Percentiles rank a stretch among this genome's conserved stretches.
These are phyloP conservation scores for Cystobasidium slooffiae DNA, from an alignment of 1,284 basidiomycete genomes.

Conservation along the genomic window DNA sequence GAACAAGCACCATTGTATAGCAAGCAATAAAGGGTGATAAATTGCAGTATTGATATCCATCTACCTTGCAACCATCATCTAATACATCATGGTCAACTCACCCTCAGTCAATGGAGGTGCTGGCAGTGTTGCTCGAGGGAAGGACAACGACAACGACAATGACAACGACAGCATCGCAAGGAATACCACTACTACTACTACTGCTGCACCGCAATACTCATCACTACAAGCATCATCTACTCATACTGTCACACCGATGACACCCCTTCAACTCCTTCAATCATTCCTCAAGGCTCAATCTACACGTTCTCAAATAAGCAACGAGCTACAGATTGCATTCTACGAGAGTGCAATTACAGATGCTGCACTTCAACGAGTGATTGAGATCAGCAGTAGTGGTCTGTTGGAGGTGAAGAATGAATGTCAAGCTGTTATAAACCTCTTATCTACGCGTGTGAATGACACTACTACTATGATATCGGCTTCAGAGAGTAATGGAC, in stretches of 20 bases:
- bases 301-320: conserved; percentile 25
- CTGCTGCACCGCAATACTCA: not conserved
- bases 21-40: too few species aligned
- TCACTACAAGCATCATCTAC: not conserved
- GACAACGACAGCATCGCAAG: not conserved
- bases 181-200: not conserved
- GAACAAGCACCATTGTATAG: too few species aligned
- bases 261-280: conserved; percentile 21
- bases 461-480: not conserved
- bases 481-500: not conserved
- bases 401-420: conserved; percentile 34
- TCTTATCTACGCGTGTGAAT: not conserved
- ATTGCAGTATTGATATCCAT: too few species aligned
- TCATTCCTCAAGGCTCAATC: conserved; percentile 31
- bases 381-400: conserved; percentile 32
- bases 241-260: not conserved
- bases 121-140: not conserved
- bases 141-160: not conserved
- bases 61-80: not conserved
- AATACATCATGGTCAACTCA: conserved; percentile 26
- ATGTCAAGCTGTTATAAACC: conserved; percentile 15
- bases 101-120: conserved; percentile 1
- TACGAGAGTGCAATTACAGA: conserved; percentile 28
- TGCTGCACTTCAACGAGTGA: conserved; percentile 21
- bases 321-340: conserved; percentile 38